phyloP scores from a whole-genome alignment of 352 stramenopile genomes.

The Elongisporangium senticosum region DNA sequence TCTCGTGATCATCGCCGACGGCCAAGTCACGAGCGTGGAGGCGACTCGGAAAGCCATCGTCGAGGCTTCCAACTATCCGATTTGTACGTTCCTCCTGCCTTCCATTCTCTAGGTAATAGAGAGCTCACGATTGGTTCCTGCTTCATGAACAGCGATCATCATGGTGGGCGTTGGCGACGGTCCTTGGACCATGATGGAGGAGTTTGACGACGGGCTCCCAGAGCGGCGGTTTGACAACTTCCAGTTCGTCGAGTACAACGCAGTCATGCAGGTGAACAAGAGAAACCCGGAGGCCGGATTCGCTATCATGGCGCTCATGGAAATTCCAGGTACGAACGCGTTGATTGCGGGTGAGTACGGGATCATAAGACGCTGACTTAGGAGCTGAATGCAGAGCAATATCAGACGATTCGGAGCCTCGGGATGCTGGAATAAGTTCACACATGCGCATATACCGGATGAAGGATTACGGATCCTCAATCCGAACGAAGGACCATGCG shows the following conservation, averaged over 20 bases:
- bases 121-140: slow-evolving; percentile 4
- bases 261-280: slow-evolving; percentile 55
- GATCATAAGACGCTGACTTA: too few species aligned
- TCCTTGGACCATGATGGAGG: slow-evolving; percentile 65
- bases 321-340: slow-evolving; percentile 34
- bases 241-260: slow-evolving; percentile 74
- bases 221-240: slow-evolving; percentile 77
- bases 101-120: too few species aligned
- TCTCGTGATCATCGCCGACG: slow-evolving; percentile 68
- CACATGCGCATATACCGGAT: background rate
- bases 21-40: slow-evolving; percentile 48
- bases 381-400: slow-evolving; percentile 20
- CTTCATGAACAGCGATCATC: slow-evolving; percentile 26
- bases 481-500: too few species aligned
- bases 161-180: slow-evolving; percentile 45
- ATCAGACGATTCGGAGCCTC: slow-evolving; percentile 24
- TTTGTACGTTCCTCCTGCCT: slow-evolving; percentile 46
- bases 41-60: slow-evolving; percentile 57
- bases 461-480: too few species aligned
- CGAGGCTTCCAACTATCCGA: slow-evolving; percentile 54
- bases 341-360: too few species aligned
- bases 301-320: slow-evolving; percentile 44
- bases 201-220: slow-evolving; percentile 68
- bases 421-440: slow-evolving; percentile 11
- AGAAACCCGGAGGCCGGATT: slow-evolving; percentile 40